Conservation (phyloP, 1,139 yeast species). For the Yarrowia galli region DNA sequence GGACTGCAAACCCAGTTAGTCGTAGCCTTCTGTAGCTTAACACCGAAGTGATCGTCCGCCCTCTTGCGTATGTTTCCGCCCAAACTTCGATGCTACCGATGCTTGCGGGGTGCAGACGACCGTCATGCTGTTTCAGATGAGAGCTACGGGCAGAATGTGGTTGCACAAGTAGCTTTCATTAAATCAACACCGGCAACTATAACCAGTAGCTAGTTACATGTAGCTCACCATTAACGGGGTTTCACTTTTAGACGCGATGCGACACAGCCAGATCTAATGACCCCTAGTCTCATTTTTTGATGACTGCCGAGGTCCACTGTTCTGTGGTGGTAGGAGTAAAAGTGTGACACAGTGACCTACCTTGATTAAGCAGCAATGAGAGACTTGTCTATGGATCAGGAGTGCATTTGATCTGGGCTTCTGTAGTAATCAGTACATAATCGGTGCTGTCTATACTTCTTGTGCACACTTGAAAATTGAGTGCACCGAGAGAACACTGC, state of each 20-base stretch:
- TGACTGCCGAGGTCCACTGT: conserved; percentile 23
- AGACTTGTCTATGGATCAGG: no score
- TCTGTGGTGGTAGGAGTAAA: no score
- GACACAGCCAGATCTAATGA: not conserved
- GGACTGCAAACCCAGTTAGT: not conserved
- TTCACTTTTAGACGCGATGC: conserved; percentile 4
- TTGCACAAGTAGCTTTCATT: not conserved
- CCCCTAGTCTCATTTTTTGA: not conserved
- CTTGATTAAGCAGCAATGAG: no score
- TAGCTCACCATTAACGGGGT: not conserved
- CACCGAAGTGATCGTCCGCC: conserved; percentile 21
- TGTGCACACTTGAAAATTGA: no score
- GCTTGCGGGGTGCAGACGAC: conserved; percentile 27
- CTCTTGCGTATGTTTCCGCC: not conserved
- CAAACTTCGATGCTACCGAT: not conserved
- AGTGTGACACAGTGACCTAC: no score
- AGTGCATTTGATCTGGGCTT: no score
- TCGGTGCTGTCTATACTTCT: no score
- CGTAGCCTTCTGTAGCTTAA: conserved; percentile 1
- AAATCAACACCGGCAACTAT: not conserved
- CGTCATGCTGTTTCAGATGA: conserved; percentile 6
- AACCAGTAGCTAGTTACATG: not conserved
- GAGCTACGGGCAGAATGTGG: not conserved
- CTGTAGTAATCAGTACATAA: no score
- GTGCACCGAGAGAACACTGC: no score